These are phyloP conservation scores for Hypoxylon sp. DNA, from an alignment of 2,329 filamentous ascomycete genomes.

Conservation along the genomic window DNA sequence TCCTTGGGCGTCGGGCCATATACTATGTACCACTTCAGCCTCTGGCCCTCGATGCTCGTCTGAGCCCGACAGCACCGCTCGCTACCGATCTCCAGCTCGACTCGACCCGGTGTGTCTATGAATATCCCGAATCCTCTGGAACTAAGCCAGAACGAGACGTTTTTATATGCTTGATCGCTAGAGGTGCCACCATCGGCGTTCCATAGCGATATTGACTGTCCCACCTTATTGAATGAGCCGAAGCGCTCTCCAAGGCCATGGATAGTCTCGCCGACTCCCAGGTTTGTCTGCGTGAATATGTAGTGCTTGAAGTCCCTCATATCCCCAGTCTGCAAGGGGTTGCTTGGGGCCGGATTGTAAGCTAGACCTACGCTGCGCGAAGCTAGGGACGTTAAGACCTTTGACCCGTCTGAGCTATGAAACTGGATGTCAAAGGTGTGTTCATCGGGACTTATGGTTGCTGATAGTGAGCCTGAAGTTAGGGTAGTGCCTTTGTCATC, in stretches of 20 bases:
- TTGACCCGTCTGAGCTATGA: conserved; percentile 64
- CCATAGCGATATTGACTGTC: conserved; percentile 77
- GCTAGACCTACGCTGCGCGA: conserved; percentile 71
- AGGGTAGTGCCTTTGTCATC: conserved; percentile 63
- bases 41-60: conserved; percentile 76
- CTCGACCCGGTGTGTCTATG: conserved; percentile 77
- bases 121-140: conserved; percentile 84
- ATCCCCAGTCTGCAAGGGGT: conserved; percentile 67
- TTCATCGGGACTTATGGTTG: conserved; percentile 63
- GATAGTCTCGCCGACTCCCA: conserved; percentile 74
- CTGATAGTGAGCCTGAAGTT: conserved; percentile 65
- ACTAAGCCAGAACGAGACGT: conserved; percentile 78
- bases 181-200: conserved; percentile 76
- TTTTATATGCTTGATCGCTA: conserved; percentile 80
- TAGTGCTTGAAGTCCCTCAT: conserved; percentile 68
- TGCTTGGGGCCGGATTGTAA: conserved; percentile 67
- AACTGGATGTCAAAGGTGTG: conserved; percentile 71
- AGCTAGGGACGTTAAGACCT: conserved; percentile 68
- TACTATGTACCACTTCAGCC: conserved; percentile 81
- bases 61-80: conserved; percentile 80
- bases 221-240: conserved; percentile 82
- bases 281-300: conserved; percentile 69
- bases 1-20: conserved; percentile 80
- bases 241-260: conserved; percentile 84
- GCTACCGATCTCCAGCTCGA: conserved; percentile 81